A percentile compares a stretch with the other conserved stretches of the same genome.
Conservation (phyloP, 2,329 filamentous ascomycete genomes). For the Pseudogymnoascus sp. region DNA sequence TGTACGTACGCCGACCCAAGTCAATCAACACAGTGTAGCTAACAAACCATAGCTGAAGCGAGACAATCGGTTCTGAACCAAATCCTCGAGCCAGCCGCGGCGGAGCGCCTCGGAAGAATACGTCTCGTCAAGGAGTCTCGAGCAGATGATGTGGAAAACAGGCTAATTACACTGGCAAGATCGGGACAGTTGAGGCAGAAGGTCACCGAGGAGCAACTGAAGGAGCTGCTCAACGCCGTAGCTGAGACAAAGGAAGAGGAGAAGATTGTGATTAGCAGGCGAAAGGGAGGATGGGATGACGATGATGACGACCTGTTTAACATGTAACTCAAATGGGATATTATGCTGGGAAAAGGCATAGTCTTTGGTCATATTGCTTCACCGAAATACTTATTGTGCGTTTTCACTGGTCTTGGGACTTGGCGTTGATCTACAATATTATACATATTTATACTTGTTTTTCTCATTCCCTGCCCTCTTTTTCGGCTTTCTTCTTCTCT, state of each 20-base stretch:
- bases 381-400: neutral
- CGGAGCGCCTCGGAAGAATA: slow-evolving; percentile 88
- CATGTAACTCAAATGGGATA: slow-evolving; percentile 32
- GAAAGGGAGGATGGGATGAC: slow-evolving; percentile 79
- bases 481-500: slow-evolving; percentile 58
- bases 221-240: slow-evolving; percentile 79
- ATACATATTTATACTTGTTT: slow-evolving; percentile 12
- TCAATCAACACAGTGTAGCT: slow-evolving; percentile 15
- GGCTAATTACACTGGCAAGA: slow-evolving; percentile 84
- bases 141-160: slow-evolving; percentile 82
- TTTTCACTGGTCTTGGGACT: slow-evolving; percentile 3
- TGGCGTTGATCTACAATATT: slow-evolving; percentile 7
- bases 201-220: slow-evolving; percentile 87
- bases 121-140: slow-evolving; percentile 90
- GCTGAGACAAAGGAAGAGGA: slow-evolving; percentile 68
- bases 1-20: slow-evolving; percentile 24
- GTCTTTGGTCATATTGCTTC: neutral
- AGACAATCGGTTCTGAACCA: slow-evolving; percentile 74
- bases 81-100: slow-evolving; percentile 89
- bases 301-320: slow-evolving; percentile 70
- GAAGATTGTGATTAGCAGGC: slow-evolving; percentile 77
- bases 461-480: slow-evolving; percentile 30
- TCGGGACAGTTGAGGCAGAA: slow-evolving; percentile 78
- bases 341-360: neutral
- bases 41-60: slow-evolving; percentile 47